These are phyloP conservation scores for Pyronema omphalodes DNA, from an alignment of 495 filamentous ascomycete genomes.

Conservation along the genomic window DNA sequence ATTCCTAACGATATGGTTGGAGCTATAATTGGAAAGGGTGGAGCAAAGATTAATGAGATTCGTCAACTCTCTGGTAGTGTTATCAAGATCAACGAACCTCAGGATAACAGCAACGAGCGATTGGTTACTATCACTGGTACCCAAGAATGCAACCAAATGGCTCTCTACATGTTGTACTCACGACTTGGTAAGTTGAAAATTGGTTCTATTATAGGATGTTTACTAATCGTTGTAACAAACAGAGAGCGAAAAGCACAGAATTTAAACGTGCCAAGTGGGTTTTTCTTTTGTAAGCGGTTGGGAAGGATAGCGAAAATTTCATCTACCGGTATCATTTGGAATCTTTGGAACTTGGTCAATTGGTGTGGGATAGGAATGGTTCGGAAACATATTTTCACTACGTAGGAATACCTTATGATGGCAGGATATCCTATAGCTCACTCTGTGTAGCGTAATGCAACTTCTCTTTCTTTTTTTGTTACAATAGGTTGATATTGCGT, in stretches of 20 bases:
- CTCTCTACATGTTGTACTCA: conserved; percentile 94
- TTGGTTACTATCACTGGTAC: conserved; percentile 95
- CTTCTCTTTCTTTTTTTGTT: too few relatives aligned
- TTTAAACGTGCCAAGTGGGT: conserved; percentile 25
- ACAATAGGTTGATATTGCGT: too few relatives aligned
- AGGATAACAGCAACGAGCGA: conserved; percentile 96
- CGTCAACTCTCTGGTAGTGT: conserved; percentile 90
- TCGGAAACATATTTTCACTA: too few relatives aligned
- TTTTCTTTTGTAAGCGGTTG: too few relatives aligned
- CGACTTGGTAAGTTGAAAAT: conserved; percentile 60
- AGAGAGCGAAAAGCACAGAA: conserved; percentile 75
- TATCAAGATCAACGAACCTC: conserved; percentile 98
- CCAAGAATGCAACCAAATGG: conserved; percentile 97
- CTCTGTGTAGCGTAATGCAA: too few relatives aligned
- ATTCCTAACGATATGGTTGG: conserved; percentile 99
- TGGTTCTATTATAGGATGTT: conserved; percentile 4
- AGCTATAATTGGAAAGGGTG: conserved; percentile 96
- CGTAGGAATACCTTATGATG: too few relatives aligned
- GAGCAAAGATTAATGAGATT: conserved; percentile 98
- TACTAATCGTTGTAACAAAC: conserved; percentile 12
- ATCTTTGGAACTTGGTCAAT: too few relatives aligned
- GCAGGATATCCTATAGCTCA: too few relatives aligned
- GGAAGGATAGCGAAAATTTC: too few relatives aligned
- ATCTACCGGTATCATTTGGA: too few relatives aligned
- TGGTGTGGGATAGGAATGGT: too few relatives aligned